Evolutionary conservation across 2,329 filamentous ascomycete species (phyloP).

Genomic region (Atkinsonella hypoxylon): DNA sequence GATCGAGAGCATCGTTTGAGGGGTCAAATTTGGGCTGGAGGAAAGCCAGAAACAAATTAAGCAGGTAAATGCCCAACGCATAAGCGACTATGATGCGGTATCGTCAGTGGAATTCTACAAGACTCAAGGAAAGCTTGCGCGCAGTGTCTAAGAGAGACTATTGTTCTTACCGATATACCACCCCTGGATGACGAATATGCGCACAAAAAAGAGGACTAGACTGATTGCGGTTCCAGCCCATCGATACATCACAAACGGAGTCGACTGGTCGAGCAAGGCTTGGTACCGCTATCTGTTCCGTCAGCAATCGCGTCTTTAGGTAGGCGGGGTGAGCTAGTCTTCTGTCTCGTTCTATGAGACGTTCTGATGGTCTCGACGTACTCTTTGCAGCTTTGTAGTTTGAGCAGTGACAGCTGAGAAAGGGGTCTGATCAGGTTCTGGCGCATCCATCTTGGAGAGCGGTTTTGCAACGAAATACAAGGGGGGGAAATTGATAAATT

Average conservation of each 20-base stretch:
- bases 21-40: slow-evolving; percentile 98
- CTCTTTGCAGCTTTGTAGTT: slow-evolving; percentile 61
- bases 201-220: slow-evolving; percentile 71
- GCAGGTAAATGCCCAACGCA: slow-evolving; percentile 93
- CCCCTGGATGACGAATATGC: slow-evolving; percentile 85
- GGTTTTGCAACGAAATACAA: neutral
- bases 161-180: slow-evolving; percentile 85
- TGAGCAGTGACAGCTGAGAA: slow-evolving; percentile 84
- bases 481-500: neutral
- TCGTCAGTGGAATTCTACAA: neutral
- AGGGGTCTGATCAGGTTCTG: slow-evolving; percentile 80
- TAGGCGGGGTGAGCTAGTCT: neutral
- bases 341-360: neutral
- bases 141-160: neutral
- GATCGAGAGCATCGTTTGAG: slow-evolving; percentile 79
- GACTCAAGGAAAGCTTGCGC: neutral
- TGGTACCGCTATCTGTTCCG: slow-evolving; percentile 63
- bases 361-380: slow-evolving; percentile 26
- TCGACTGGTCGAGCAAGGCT: slow-evolving; percentile 85
- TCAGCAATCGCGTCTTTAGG: slow-evolving; percentile 1
- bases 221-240: slow-evolving; percentile 74
- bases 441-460: slow-evolving; percentile 57
- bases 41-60: slow-evolving; percentile 98
- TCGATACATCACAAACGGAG: slow-evolving; percentile 78
- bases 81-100: slow-evolving; percentile 64